phyloP scores from a whole-genome alignment of 163 green algal species.

The Coccomyxa subellipsoidea region DNA sequence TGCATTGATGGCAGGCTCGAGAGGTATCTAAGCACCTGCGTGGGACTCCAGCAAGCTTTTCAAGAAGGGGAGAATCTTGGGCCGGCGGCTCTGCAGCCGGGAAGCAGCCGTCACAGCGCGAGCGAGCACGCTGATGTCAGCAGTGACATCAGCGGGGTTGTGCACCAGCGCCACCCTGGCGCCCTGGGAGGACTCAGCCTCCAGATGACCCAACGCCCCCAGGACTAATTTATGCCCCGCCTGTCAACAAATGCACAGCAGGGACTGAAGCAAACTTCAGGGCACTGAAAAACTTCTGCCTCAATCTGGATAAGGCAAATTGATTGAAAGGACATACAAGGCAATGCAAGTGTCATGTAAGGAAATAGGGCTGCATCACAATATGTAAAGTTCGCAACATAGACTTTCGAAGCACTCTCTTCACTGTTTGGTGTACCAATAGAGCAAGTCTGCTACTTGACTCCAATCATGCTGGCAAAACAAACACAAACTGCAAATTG shows the following conservation, averaged over 20 bases:
- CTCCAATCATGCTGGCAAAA: no score
- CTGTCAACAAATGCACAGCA: conserved; percentile 9
- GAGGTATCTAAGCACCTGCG: no score
- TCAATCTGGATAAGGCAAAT: no score
- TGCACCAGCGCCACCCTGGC: conserved; percentile 33
- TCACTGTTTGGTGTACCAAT: background rate
- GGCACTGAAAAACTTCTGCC: no score
- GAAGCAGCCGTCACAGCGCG: background rate
- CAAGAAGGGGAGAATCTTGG: conserved; percentile 17
- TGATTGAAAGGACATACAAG: no score
- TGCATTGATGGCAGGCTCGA: no score
- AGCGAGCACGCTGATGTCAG: background rate
- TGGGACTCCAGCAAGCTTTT: background rate
- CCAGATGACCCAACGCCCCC: conserved; percentile 33
- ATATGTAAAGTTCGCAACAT: background rate
- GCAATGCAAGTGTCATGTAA: no score
- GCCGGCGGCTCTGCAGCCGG: conserved; percentile 14
- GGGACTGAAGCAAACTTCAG: no score
- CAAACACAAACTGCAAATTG: no score
- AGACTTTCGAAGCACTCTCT: background rate
- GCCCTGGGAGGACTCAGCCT: conserved; percentile 21
- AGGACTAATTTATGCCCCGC: conserved; percentile 26
- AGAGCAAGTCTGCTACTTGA: no score
- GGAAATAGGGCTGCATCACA: no score
- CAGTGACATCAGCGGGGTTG: conserved; percentile 13